Evolutionary conservation across 2,329 filamentous ascomycete genomes (phyloP).

Genomic region (Alternaria rosae): DNA sequence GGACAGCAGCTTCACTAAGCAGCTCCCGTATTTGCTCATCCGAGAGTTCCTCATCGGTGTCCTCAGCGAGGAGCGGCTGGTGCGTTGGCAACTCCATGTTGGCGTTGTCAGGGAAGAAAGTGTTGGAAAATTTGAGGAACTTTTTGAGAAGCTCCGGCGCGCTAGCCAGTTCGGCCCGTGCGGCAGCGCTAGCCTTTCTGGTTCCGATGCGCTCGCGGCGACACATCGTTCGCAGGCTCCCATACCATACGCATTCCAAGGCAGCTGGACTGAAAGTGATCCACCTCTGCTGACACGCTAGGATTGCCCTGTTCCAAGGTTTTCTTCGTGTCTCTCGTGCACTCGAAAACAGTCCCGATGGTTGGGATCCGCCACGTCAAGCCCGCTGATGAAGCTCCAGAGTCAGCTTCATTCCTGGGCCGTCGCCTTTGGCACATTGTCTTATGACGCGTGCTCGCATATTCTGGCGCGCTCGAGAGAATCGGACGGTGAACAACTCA

Average conservation of each 20-base stretch:
- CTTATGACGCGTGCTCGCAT: constrained; percentile 37
- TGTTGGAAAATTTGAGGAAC: constrained; percentile 33
- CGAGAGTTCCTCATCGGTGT: constrained; percentile 59
- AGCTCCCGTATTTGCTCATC: constrained; percentile 70
- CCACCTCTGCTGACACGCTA: neutral
- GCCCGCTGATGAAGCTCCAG: constrained; percentile 3
- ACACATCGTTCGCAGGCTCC: neutral
- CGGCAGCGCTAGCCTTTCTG: constrained; percentile 22
- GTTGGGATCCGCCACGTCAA: constrained; percentile 19
- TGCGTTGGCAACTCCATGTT: constrained; percentile 50
- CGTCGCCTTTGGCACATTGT: constrained; percentile 5
- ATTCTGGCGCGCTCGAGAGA: constrained; percentile 23
- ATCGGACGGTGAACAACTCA: constrained; percentile 41
- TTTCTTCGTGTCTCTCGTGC: neutral
- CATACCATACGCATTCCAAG: neutral
- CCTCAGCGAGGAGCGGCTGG: constrained; percentile 41
- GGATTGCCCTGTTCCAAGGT: neutral
- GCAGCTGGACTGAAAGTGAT: neutral
- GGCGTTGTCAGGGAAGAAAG: constrained; percentile 30
- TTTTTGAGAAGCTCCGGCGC: constrained; percentile 31
- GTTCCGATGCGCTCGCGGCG: neutral
- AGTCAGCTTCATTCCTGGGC: constrained; percentile 34
- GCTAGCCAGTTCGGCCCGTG: constrained; percentile 32
- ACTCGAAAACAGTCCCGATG: neutral
- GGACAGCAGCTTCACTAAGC: constrained; percentile 68